Evolutionary conservation across 805 yeast genomes (phyloP).

Genomic region (Myxozyma mucilagina): DNA sequence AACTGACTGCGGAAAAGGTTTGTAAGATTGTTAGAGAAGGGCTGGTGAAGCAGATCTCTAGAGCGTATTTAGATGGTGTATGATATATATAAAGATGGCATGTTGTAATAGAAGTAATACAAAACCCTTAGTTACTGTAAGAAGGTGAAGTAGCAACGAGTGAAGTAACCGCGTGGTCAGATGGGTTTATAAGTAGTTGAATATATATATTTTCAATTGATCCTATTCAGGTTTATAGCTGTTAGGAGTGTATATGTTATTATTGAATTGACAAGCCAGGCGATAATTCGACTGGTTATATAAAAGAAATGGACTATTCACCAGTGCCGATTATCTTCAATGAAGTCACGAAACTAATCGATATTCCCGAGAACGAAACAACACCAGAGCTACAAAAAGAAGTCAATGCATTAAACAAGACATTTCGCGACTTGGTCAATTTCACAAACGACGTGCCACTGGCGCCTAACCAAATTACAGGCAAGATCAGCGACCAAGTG

Average conservation of each 20-base stretch:
- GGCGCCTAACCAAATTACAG: constrained; percentile 38
- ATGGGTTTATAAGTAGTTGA: neutral
- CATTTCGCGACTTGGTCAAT: constrained; percentile 38
- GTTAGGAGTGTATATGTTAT: neutral
- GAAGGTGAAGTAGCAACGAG: neutral
- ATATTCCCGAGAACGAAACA: constrained; percentile 4
- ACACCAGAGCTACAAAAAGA: constrained; percentile 33
- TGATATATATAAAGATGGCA: neutral
- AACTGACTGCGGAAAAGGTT: constrained; percentile 21
- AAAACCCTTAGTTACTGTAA: constrained; percentile 1
- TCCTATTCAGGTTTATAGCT: neutral
- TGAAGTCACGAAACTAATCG: constrained; percentile 26
- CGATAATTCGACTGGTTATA: neutral
- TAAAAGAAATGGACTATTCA: neutral
- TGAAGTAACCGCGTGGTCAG: neutral
- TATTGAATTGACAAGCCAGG: neutral
- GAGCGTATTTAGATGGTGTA: constrained; percentile 33
- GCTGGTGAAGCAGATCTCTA: constrained; percentile 33
- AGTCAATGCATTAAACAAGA: constrained; percentile 37
- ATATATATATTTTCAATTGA: neutral
- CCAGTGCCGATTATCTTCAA: constrained; percentile 10
- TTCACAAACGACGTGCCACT: constrained; percentile 43
- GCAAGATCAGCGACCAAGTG: constrained; percentile 38
- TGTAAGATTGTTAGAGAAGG: constrained; percentile 22
- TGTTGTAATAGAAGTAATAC: neutral